A percentile compares a stretch with the other conserved stretches of the same genome.
Conservation (phyloP, 2,329 filamentous ascomycete species). For the Calonectria henricotiae region DNA sequence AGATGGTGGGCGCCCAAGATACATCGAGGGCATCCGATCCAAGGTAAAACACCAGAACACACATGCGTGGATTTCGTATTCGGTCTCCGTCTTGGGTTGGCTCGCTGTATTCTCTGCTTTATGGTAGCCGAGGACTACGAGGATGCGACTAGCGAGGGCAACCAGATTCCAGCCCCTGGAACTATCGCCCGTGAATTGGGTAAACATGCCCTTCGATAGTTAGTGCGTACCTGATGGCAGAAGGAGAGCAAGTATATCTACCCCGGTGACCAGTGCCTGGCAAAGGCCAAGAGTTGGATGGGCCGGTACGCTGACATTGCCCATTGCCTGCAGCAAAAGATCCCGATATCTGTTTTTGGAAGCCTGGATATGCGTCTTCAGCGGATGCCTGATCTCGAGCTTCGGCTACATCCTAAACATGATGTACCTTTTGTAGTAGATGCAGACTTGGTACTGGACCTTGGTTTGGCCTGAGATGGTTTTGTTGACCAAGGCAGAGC, state of each 20-base stretch:
- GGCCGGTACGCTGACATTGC: constrained; percentile 19
- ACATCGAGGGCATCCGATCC: constrained; percentile 25
- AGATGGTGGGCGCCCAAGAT: constrained; percentile 21
- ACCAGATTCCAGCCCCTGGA: constrained; percentile 26
- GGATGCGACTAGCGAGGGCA: constrained; percentile 21
- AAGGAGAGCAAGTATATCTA: not conserved
- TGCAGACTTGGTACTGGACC: constrained; percentile 20
- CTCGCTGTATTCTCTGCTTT: constrained; percentile 9
- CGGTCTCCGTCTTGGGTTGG: constrained; percentile 2
- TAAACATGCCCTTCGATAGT: not conserved
- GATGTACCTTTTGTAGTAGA: constrained; percentile 23
- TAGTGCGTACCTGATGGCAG: not conserved
- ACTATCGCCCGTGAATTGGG: constrained; percentile 14
- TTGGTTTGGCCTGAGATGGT: constrained; percentile 17
- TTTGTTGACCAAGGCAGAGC: constrained; percentile 11
- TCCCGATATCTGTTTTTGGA: constrained; percentile 22
- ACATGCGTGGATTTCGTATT: constrained; percentile 22
- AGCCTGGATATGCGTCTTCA: constrained; percentile 16
- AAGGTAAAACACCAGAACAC: constrained; percentile 26
- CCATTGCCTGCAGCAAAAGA: constrained; percentile 10
- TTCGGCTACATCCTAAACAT: constrained; percentile 21
- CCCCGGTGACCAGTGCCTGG: constrained; percentile 23
- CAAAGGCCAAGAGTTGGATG: constrained; percentile 24
- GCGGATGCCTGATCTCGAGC: not conserved
- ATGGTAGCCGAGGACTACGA: constrained; percentile 25